These are phyloP conservation scores for Avena insularis DNA, from an alignment of 176 grass and related monocot species.

Conservation along the genomic window DNA sequence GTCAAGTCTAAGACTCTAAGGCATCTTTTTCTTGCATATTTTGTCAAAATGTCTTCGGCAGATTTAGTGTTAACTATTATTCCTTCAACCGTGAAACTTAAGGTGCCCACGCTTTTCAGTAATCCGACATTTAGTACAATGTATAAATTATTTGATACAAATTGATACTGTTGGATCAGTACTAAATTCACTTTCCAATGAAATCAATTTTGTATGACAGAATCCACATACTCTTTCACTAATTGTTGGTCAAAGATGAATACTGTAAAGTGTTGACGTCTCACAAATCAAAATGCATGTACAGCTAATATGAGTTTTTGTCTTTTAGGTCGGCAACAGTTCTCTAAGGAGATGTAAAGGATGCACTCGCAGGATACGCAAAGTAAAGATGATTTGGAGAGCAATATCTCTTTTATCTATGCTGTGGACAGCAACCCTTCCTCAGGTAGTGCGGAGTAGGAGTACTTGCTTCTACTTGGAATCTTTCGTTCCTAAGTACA, in stretches of 20 bases:
- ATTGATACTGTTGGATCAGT: not conserved
- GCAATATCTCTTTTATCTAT: conserved; percentile 9
- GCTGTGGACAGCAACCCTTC: conserved; percentile 34
- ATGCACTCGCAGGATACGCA: not conserved
- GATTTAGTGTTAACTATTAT: conserved; percentile 18
- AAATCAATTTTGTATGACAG: conserved; percentile 15
- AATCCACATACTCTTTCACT: not conserved
- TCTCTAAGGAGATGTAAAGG: not conserved
- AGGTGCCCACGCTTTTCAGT: not conserved
- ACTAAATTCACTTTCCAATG: not conserved
- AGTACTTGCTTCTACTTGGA: not conserved
- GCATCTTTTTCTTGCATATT: not conserved
- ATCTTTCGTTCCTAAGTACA: conserved; percentile 21
- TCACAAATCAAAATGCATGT: not conserved
- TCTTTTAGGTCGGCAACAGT: not conserved
- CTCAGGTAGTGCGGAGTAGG: conserved; percentile 34
- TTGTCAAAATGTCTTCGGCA: not conserved
- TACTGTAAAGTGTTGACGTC: not conserved
- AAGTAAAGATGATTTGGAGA: not conserved
- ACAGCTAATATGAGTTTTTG: conserved; percentile 18
- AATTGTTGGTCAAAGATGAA: not conserved
- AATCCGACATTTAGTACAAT: conserved; percentile 3
- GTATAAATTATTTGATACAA: not conserved
- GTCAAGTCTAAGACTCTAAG: not conserved
- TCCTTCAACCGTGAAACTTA: not conserved